Base-by-base conservation (phyloP, 371 early-diverging fungal genomes). In the Circinella minor region DNA sequence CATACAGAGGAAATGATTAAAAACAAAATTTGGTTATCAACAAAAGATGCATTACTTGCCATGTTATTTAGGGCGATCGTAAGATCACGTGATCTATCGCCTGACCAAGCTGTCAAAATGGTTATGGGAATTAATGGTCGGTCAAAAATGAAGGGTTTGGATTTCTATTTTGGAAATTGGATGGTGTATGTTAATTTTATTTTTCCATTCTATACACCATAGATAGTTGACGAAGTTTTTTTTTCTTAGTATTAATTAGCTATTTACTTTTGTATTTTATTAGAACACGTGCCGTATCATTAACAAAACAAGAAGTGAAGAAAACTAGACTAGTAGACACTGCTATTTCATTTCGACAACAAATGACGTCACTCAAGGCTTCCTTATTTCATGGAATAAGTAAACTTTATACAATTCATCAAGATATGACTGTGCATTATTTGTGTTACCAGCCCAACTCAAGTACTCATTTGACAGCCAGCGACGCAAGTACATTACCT, bases 141-240 rank as follows among this genome's bases (percentile, higher is more conserved):
- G 1, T 67, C 79, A 0, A 78, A 67, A 37, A 78, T 77, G 75
- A 78, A 75, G 63, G 72, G 74, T 2, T 73, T 81, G 62, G 75
- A 78, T 17, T 66, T 70, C 36, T 81, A 81, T 48, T 81, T 81
- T 71, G 81, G 81, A 2, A 81, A 81, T 59, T 81, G 78, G 78
- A 81, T 78, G 76, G 55, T 81, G 78, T 72, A 76, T 69, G 74
- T 67, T 38, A 38, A 1, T 10, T 4, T 18, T 47, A 5, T 15
- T 37, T 9, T 37, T 9, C 37, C 37, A 43, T 43, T 43, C 43
- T 13, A 5, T 17, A 51, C 1, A 13, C 1, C 51, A 51, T 51
- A 51, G 27, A 27, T 51, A 13, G 5, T 2, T 14, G 8, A 8
- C 6, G 17, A 51, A 13, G 7, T 51, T 51, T n/a, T 51, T 43